Percentiles rank a stretch among this genome's conserved stretches.
Evolutionary conservation across 768 basidiomycete genomes (phyloP).

Genomic region (Agaricus subrufescens): DNA sequence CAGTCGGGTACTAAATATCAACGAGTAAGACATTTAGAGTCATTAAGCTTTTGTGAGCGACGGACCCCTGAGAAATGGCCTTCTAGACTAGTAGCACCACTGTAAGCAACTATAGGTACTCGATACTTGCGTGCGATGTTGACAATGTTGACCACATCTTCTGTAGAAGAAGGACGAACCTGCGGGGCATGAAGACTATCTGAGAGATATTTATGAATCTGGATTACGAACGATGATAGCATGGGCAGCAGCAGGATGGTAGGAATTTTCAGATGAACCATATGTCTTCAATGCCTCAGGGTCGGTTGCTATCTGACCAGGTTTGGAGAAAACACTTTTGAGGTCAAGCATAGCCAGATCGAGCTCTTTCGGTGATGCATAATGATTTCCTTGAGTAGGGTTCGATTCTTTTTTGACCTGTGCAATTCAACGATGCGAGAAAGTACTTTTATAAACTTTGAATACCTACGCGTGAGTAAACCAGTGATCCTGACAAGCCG

Average conservation of each 20-base stretch:
- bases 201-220: not conserved
- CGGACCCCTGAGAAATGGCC: slow-evolving; percentile 78
- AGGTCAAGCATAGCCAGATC: slow-evolving; percentile 51
- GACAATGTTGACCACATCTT: slow-evolving; percentile 80
- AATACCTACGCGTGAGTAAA: slow-evolving; percentile 17
- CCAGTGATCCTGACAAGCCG: slow-evolving; percentile 20
- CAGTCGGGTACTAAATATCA: slow-evolving; percentile 34
- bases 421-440: not conserved
- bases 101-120: slow-evolving; percentile 77
- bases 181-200: slow-evolving; percentile 18
- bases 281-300: slow-evolving; percentile 45
- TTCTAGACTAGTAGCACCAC: slow-evolving; percentile 84
- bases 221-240: slow-evolving; percentile 37
- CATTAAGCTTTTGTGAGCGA: slow-evolving; percentile 5
- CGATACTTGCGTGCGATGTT: slow-evolving; percentile 68
- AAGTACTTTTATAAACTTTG: not conserved
- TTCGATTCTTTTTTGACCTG: not conserved
- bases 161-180: slow-evolving; percentile 63
- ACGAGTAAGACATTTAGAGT: not conserved
- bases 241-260: slow-evolving; percentile 56
- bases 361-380: slow-evolving; percentile 45
- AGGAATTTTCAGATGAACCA: slow-evolving; percentile 68
- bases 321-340: slow-evolving; percentile 36
- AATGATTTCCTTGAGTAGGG: slow-evolving; percentile 16
- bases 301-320: slow-evolving; percentile 47